Conservation (phyloP, 352 stramenopile genomes). For the Phytopythium vexans region DNA sequence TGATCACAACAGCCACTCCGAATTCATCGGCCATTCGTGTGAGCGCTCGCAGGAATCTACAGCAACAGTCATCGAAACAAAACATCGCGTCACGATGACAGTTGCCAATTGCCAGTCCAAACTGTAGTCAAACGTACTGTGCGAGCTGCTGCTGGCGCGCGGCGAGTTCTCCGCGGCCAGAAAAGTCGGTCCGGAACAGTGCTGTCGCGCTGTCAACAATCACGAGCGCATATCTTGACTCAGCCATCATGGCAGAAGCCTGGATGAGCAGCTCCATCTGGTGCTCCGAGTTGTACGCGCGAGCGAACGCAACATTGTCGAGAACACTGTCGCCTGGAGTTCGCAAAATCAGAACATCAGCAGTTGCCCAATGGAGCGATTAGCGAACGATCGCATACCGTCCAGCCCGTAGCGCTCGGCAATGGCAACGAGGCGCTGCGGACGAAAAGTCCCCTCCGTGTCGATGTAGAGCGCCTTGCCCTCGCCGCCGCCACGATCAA, state of each 20-base stretch:
- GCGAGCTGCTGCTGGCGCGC: constrained; percentile 90
- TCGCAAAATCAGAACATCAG: constrained; percentile 14
- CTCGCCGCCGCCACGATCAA: constrained; percentile 97
- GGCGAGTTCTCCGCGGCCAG: constrained; percentile 95
- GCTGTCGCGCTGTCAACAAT: constrained; percentile 98
- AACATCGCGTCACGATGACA: constrained; percentile 1
- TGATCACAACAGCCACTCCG: constrained; percentile 94
- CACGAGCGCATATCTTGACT: constrained; percentile 94
- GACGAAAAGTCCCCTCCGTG: constrained; percentile 99
- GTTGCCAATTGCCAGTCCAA: constrained; percentile 1
- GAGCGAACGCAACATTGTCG: constrained; percentile 98
- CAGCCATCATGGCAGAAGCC: constrained; percentile 98
- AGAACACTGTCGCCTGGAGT: constrained; percentile 85
- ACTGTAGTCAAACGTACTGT: constrained; percentile 45
- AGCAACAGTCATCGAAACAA: constrained; percentile 17
- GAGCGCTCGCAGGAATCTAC: constrained; percentile 96
- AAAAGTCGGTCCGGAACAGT: constrained; percentile 99
- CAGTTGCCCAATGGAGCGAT: neutral
- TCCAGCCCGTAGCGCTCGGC: constrained; percentile 98
- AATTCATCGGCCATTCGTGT: constrained; percentile 98
- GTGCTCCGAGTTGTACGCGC: constrained; percentile 99
- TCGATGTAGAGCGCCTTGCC: constrained; percentile 99
- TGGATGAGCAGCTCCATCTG: constrained; percentile 98
- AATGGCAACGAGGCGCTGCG: constrained; percentile 95
- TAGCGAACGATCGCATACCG: constrained; percentile 18